Percentiles rank a stretch among this genome's conserved stretches.
Evolutionary conservation across 1,284 basidiomycete genomes (phyloP).

Genomic region (Ustilago hordei): DNA sequence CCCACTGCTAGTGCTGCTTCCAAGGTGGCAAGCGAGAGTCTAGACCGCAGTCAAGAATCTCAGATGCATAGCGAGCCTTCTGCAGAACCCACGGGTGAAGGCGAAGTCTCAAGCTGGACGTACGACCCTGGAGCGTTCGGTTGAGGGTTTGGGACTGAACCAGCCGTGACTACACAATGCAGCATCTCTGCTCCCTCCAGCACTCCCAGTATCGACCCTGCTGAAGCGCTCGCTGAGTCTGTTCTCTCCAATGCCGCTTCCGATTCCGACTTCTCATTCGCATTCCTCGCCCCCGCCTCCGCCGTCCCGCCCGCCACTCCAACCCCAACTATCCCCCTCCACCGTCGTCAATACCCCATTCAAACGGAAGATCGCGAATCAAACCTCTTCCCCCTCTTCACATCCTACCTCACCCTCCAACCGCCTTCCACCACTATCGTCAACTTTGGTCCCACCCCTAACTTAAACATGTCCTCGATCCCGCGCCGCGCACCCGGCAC

Average conservation of each 20-base stretch:
- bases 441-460: slow-evolving; percentile 44
- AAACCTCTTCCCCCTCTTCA: slow-evolving; percentile 48
- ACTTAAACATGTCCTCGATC: slow-evolving; percentile 30
- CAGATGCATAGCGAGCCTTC: slow-evolving; percentile 15
- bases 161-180: slow-evolving; percentile 33
- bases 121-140: slow-evolving; percentile 46
- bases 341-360: slow-evolving; percentile 13
- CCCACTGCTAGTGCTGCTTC: slow-evolving; percentile 8
- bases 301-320: slow-evolving; percentile 10
- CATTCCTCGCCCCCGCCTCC: slow-evolving; percentile 6
- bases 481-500: slow-evolving; percentile 18
- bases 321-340: slow-evolving; percentile 19
- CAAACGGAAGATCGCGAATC: background rate
- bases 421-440: slow-evolving; percentile 29
- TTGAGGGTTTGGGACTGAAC: slow-evolving; percentile 20
- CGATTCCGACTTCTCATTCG: slow-evolving; percentile 4
- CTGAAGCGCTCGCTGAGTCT: background rate
- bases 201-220: slow-evolving; percentile 3
- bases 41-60: slow-evolving; percentile 12
- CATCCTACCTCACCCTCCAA: slow-evolving; percentile 31
- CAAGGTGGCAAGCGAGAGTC: slow-evolving; percentile 28
- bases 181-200: slow-evolving; percentile 20
- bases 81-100: background rate
- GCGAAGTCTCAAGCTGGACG: slow-evolving; percentile 28
- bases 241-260: background rate